phyloP scores from a whole-genome alignment of 768 basidiomycete species.

The Glaciozyma martinii region DNA sequence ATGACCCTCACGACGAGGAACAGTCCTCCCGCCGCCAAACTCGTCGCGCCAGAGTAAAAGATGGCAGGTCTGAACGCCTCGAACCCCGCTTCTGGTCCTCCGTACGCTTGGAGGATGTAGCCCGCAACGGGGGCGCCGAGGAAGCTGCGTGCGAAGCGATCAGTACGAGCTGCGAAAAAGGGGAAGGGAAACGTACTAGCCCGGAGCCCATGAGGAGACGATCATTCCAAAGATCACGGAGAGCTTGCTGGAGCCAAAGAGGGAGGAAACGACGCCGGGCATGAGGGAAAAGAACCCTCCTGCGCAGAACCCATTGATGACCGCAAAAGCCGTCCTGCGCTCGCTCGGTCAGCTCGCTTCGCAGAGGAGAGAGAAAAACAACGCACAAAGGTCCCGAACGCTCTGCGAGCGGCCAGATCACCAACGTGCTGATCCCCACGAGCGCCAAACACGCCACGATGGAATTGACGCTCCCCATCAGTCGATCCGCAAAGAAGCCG shows the following conservation, averaged over 20 bases:
- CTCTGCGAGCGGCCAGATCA: constrained; percentile 35
- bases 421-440: constrained; percentile 29
- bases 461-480: constrained; percentile 35
- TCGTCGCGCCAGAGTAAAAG: too few species aligned
- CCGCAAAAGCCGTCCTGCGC: background rate
- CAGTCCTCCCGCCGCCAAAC: too few species aligned
- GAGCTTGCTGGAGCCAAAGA: constrained; percentile 1
- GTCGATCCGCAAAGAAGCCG: constrained; percentile 30
- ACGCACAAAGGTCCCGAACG: constrained; percentile 31
- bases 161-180: background rate
- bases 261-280: background rate
- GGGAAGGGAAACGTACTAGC: background rate
- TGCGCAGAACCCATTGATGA: background rate
- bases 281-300: constrained; percentile 1
- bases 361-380: too few species aligned
- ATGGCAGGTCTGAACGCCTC: too few species aligned
- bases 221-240: background rate
- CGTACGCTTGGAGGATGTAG: background rate
- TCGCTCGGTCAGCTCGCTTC: background rate
- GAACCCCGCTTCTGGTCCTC: background rate
- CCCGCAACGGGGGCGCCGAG: background rate
- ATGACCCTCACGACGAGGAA: too few species aligned
- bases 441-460: constrained; percentile 30
- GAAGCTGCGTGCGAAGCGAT: background rate
- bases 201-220: background rate